phyloP scores from a whole-genome alignment of 345 rosid genomes.

The Theobroma cacao region DNA sequence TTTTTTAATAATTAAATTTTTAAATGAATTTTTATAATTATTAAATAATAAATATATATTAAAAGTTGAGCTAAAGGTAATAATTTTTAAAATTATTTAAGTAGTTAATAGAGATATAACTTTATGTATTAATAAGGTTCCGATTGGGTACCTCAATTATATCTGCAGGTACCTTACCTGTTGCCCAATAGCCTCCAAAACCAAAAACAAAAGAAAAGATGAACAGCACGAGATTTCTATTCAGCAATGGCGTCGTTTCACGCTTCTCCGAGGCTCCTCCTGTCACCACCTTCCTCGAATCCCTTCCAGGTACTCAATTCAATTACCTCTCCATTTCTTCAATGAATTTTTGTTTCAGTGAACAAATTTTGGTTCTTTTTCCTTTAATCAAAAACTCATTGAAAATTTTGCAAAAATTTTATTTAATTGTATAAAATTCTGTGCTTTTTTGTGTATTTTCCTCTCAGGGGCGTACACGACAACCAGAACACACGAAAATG shows the following conservation, averaged over 20 bases:
- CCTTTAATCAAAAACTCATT: background rate
- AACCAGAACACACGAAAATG: conserved; percentile 64
- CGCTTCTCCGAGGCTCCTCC: conserved; percentile 45
- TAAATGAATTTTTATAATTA: too few relatives aligned
- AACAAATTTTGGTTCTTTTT: background rate
- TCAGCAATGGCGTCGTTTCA: conserved; percentile 51
- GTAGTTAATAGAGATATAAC: too few relatives aligned
- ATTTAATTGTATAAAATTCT: background rate
- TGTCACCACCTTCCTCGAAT: conserved; percentile 57
- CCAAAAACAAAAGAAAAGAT: conserved; percentile 19
- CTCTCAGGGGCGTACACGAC: conserved; percentile 79
- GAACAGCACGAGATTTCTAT: conserved; percentile 46
- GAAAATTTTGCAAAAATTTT: background rate
- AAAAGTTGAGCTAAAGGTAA: too few relatives aligned
- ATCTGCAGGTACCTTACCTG: too few relatives aligned
- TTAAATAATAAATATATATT: too few relatives aligned
- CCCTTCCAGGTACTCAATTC: conserved; percentile 45
- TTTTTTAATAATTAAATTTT: too few relatives aligned
- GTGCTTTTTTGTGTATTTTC: background rate
- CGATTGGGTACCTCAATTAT: too few relatives aligned
- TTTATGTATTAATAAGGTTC: too few relatives aligned
- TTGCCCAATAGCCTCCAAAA: too few relatives aligned
- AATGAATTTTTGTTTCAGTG: background rate
- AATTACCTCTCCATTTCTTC: background rate
- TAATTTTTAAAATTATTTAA: too few relatives aligned